Percentiles rank a stretch among this genome's conserved stretches.
Evolutionary conservation across 2,329 filamentous ascomycete species (phyloP).

Genomic region (Drechslera avenae): DNA sequence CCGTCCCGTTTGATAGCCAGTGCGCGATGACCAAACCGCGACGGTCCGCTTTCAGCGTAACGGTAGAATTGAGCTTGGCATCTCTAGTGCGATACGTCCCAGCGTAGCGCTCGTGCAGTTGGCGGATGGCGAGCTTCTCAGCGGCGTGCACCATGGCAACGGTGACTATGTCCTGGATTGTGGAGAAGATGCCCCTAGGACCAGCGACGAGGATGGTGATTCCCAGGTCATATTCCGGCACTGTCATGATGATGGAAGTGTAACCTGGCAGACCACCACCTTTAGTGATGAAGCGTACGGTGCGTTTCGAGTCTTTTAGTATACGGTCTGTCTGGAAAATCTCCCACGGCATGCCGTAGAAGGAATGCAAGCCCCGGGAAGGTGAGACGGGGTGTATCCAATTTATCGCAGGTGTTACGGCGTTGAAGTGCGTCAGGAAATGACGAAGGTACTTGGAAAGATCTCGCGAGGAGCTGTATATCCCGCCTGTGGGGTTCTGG

Average conservation of each 20-base stretch:
- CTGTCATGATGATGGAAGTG: slow-evolving; percentile 45
- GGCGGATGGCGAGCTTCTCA: slow-evolving; percentile 38
- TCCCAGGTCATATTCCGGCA: slow-evolving; percentile 53
- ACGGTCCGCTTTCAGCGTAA: slow-evolving; percentile 33
- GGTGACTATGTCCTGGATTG: slow-evolving; percentile 39
- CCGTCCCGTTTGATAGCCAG: slow-evolving; percentile 40
- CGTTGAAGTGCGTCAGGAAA: slow-evolving; percentile 50
- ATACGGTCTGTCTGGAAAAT: slow-evolving; percentile 52
- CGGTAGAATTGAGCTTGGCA: slow-evolving; percentile 31
- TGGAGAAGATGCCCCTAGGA: slow-evolving; percentile 12
- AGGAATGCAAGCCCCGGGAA: slow-evolving; percentile 43
- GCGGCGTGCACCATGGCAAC: slow-evolving; percentile 39
- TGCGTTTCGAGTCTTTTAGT: slow-evolving; percentile 42
- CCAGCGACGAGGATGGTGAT: slow-evolving; percentile 51
- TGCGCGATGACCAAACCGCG: slow-evolving; percentile 35
- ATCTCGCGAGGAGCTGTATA: slow-evolving; percentile 51
- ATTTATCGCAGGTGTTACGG: slow-evolving; percentile 49
- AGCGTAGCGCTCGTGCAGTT: slow-evolving; percentile 35
- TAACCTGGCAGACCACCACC: slow-evolving; percentile 52
- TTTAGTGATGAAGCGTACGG: slow-evolving; percentile 55
- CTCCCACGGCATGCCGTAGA: slow-evolving; percentile 57
- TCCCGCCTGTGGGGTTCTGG: slow-evolving; percentile 52
- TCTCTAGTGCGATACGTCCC: slow-evolving; percentile 32
- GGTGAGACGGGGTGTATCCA: slow-evolving; percentile 52
- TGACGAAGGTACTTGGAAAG: slow-evolving; percentile 53